Evolutionary conservation across 2,329 filamentous ascomycete species (phyloP), one percentile per base, ranked within the genome.

Genomic region (Xylariaceae sp.): DNA sequence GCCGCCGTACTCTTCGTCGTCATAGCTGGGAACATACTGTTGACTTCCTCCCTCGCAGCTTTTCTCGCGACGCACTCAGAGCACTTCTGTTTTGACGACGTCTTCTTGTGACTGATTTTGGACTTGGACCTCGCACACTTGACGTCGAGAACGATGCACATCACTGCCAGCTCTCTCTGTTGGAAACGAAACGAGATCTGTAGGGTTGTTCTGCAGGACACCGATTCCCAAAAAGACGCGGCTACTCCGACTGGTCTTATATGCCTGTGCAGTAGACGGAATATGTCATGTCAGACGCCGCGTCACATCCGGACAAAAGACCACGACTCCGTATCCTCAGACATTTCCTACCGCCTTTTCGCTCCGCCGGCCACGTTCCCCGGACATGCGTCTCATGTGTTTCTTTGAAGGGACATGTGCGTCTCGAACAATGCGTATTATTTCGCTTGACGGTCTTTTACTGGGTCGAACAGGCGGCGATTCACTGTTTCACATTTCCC

Each of bases 91-190:
- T 57, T 58, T 47, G 47, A 62, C 30, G 48, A 54, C 17, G 50
- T 52, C 42, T 57, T 57, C 15, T 50, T 62, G 10, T 39, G 30
- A 39, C 53, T 50, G 48, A 30, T 30, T 30, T 53, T 62, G 23
- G 54, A 57, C 50, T 60, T 64, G 37, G 52, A 39, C 50, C 58
- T 62, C 34, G 55, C 11, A 52, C 60, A 64, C 60, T 54, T 62
- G 18, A 56, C 55, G 42, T 57, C 55, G 39, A 60, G 37, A 45
- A 59, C n/a, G 39, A 62, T 55, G 60, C 57, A 60, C 62, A 59
- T 57, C 48, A 52, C 39, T 30, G 34, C 35, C 17, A 23, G 11
- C 51, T 56, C 50, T 53, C 48, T 30, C 13, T 30, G 23, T 30
- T 30, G 23, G 23, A 30, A 30, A 30, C 23, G 23, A 30, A 30